Conservation (phyloP, 176 grass and related monocot species). For the Melocanna baccifera region DNA sequence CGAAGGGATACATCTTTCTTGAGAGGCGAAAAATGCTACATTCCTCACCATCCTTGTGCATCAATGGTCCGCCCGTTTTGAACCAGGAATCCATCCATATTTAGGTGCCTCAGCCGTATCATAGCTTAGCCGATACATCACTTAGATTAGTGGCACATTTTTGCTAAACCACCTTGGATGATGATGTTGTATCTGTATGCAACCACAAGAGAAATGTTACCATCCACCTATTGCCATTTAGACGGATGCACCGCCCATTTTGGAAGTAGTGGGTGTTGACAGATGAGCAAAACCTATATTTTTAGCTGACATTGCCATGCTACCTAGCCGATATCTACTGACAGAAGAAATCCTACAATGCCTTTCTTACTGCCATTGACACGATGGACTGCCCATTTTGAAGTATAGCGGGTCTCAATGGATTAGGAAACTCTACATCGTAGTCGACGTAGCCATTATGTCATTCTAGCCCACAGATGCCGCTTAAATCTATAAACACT, state of each 20-base stretch:
- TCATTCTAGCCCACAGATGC: background rate
- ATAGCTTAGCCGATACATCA: no score
- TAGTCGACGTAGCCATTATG: background rate
- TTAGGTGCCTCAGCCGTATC: no score
- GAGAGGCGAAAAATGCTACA: no score
- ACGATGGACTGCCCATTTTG: background rate
- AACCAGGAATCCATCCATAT: background rate
- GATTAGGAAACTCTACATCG: background rate
- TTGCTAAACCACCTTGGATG: no score
- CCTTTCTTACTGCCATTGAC: background rate
- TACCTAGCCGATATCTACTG: background rate
- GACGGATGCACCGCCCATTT: no score
- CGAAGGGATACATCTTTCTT: no score
- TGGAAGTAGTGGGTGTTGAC: background rate
- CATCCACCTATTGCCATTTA: no score
- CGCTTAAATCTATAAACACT: background rate
- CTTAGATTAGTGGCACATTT: no score
- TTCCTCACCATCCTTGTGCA: background rate
- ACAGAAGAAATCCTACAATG: background rate
- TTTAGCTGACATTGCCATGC: background rate
- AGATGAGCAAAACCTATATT: background rate
- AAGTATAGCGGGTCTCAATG: background rate
- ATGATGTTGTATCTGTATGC: no score
- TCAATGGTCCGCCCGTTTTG: background rate
- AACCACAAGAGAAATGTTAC: no score